Percentiles rank a stretch among this genome's conserved stretches.
Conservation (phyloP, 306 rosid genomes). For the Argentina anserina region DNA sequence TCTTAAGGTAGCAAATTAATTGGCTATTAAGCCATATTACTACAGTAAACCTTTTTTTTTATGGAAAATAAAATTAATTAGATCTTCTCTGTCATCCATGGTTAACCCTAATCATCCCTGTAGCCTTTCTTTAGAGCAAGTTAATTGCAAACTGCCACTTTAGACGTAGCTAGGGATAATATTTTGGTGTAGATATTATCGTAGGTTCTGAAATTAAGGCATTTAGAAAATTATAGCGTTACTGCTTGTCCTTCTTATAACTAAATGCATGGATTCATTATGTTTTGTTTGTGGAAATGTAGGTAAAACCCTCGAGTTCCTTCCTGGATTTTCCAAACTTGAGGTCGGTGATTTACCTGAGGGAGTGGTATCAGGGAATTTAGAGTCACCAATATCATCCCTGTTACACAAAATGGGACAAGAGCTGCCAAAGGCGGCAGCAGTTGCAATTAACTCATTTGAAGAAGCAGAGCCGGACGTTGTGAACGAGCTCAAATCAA, state of each 20-base stretch:
- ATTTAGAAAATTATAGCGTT: neutral
- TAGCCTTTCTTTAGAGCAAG: no score
- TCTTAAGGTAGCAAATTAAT: no score
- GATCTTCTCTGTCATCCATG: no score
- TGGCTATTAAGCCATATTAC: neutral
- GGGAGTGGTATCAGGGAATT: conserved; percentile 24
- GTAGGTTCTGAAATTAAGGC: neutral
- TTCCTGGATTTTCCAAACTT: conserved; percentile 48
- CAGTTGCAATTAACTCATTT: conserved; percentile 62
- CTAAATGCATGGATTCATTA: neutral
- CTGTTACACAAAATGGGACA: conserved; percentile 59
- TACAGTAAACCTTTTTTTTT: no score
- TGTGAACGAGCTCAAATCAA: conserved; percentile 26
- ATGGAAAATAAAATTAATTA: no score
- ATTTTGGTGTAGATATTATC: no score
- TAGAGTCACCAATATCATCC: conserved; percentile 33
- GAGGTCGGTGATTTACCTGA: conserved; percentile 46
- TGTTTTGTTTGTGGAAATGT: conserved; percentile 18
- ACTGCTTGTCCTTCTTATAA: neutral
- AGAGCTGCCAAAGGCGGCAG: conserved; percentile 46
- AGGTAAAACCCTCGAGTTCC: conserved; percentile 33
- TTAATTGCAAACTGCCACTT: no score
- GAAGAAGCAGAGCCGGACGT: conserved; percentile 28
- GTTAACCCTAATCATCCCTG: no score
- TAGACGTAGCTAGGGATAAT: no score